Evolutionary conservation across 768 basidiomycete genomes (phyloP).

Genomic region (Lactarius tabidus): DNA sequence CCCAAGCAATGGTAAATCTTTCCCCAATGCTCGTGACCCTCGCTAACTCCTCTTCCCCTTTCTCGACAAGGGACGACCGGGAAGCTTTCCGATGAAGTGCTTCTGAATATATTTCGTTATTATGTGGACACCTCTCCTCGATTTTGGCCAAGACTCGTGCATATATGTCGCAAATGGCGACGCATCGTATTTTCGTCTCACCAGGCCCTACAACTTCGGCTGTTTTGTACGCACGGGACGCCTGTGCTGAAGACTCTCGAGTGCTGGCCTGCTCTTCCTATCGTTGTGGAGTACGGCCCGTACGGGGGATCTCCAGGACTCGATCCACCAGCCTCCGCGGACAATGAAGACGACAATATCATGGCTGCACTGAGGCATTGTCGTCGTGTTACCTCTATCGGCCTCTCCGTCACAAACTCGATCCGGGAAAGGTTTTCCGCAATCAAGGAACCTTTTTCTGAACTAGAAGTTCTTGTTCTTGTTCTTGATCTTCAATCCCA

Average conservation of each 20-base stretch:
- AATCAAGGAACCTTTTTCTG: no score
- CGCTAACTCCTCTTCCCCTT: background rate
- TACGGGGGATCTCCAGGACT: background rate
- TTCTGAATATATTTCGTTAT: background rate
- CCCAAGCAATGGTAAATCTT: background rate
- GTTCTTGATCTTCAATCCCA: no score
- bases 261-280: background rate
- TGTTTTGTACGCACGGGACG: background rate
- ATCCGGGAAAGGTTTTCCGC: background rate
- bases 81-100: background rate
- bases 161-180: no score
- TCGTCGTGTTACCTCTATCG: background rate
- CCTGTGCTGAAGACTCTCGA: background rate
- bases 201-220: background rate
- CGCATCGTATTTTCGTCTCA: background rate
- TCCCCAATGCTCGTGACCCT: background rate
- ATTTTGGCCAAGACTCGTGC: background rate
- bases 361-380: background rate
- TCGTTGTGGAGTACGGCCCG: background rate
- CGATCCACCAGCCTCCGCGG: background rate
- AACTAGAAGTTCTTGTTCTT: no score
- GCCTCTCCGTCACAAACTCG: background rate
- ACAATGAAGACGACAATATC: background rate
- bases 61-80: background rate
- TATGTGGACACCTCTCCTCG: background rate